Conservation (phyloP, 768 basidiomycete species). For the Mycena alexandri region DNA sequence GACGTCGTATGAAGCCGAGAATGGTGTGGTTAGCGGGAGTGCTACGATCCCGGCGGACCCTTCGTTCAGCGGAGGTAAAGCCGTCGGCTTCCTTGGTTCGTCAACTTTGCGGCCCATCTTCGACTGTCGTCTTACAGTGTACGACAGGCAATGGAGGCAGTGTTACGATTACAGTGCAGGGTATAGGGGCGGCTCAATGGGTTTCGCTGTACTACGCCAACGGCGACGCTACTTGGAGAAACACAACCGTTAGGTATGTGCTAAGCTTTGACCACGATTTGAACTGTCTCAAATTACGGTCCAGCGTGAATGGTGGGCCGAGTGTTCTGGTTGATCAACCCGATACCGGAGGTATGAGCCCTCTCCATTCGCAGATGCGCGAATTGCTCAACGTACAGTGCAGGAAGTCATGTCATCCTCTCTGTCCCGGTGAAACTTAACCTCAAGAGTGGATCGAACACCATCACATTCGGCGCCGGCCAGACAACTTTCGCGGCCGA, state of each 20-base stretch:
- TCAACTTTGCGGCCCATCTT: background rate
- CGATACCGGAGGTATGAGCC: slow-evolving; percentile 60
- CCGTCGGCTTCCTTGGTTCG: slow-evolving; percentile 68
- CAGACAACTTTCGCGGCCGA: slow-evolving; percentile 71
- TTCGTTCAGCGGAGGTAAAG: slow-evolving; percentile 66
- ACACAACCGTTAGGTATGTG: slow-evolving; percentile 67
- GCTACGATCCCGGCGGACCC: slow-evolving; percentile 57
- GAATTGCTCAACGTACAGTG: slow-evolving; percentile 39
- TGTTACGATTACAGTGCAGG: slow-evolving; percentile 68
- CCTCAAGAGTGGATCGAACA: slow-evolving; percentile 63
- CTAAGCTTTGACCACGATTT: background rate
- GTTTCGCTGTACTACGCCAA: slow-evolving; percentile 73
- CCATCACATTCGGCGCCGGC: slow-evolving; percentile 61
- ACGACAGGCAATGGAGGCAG: slow-evolving; percentile 66
- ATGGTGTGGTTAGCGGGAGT: slow-evolving; percentile 61
- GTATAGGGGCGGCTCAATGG: slow-evolving; percentile 68
- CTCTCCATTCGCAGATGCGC: background rate
- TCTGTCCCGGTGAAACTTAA: slow-evolving; percentile 69
- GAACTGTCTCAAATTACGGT: background rate
- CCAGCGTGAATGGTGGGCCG: slow-evolving; percentile 70
- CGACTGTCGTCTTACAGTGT: background rate
- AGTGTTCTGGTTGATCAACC: slow-evolving; percentile 68
- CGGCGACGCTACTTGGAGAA: slow-evolving; percentile 70
- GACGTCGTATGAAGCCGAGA: slow-evolving; percentile 69
- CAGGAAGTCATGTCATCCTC: slow-evolving; percentile 61